Percentiles rank a stretch among this genome's conserved stretches.
Conservation (phyloP, 1,284 basidiomycete genomes). For the Sanghuangporus baumii region DNA sequence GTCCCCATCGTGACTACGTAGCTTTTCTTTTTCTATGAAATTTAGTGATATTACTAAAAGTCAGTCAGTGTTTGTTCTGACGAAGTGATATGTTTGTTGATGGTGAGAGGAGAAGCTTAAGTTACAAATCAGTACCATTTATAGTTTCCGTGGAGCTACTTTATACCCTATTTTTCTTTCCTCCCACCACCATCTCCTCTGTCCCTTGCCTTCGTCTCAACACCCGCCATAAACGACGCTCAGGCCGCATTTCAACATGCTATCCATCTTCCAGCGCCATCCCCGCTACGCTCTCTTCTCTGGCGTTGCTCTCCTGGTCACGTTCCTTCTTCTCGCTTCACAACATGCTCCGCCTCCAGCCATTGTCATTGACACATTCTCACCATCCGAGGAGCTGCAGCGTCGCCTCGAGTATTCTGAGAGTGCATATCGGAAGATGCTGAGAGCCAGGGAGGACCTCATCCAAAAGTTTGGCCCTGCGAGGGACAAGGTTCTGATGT, state of each 20-base stretch:
- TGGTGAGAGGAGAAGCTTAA: not conserved
- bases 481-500: conserved; percentile 15
- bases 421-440: conserved; percentile 16
- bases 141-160: not conserved
- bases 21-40: not conserved
- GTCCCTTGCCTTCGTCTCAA: not conserved
- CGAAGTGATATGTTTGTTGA: not conserved
- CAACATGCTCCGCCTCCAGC: conserved; percentile 16
- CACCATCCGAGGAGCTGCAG: not conserved
- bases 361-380: conserved; percentile 3
- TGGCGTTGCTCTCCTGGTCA: conserved; percentile 15
- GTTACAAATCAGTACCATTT: not conserved
- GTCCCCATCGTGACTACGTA: not conserved
- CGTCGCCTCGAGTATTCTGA: conserved; percentile 12
- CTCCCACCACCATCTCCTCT: not conserved
- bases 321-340: conserved; percentile 18
- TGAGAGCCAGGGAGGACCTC: conserved; percentile 15
- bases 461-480: conserved; percentile 21
- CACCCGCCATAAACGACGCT: not conserved
- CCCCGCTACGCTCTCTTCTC: conserved; percentile 17
- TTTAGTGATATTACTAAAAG: not conserved
- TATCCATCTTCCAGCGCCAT: conserved; percentile 18
- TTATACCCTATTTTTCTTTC: not conserved
- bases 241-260: conserved; percentile 11
- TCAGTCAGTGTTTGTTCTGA: not conserved